Base-by-base conservation (phyloP, 1,139 yeast species). In the Saccharomyces hybrid region DNA sequence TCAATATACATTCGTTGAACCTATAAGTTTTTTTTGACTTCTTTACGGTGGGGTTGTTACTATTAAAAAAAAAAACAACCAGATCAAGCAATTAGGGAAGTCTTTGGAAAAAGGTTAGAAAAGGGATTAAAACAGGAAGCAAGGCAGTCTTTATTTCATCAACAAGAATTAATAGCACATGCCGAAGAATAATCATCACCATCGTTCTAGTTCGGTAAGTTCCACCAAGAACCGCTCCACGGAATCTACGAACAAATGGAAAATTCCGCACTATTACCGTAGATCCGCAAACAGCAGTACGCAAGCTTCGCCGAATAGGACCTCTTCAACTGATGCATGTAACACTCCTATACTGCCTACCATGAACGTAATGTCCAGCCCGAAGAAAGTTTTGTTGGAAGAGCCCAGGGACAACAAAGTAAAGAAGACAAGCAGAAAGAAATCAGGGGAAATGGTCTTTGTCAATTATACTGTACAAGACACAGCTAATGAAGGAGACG, bases 391-490 rank as follows among this genome's bases (percentile, higher is more conserved):
- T 12, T 57, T 64, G 46, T 42, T 66, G 47, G 68, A 65, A 16
- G 69, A 65, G 28, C 58, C 61, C 3, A 55, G 55, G 48, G 59
- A 56, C 42, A 55, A 51, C 29, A 56, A 60, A 49, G 52, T 59
- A 16, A 57, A 62, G 52, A 56, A 59, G 47, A 61, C 58, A 50
- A 47, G 57, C 4, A 63, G 59, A 49, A 64, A 63, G 52, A 65
- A 62, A 31, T 31, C 34, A 48, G 65, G 65, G 11, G 65, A 62
- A 47, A 67, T 68, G 70, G 70, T 67, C 4, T 68, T 68, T 54
- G 71, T 68, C 11, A 68, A 68, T 55, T 68, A 67, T 53, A 67
- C 70, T 24, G 71, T 68, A 9, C 69, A 66, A 49, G 70, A 67
- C 16, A 53, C 55, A n/a, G 51, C 55, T 8, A 57, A 56, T 5